Percentiles rank a stretch among this genome's conserved stretches.
Evolutionary conservation across 1,139 yeast species (phyloP).

Genomic region (Taphrina wiesneri): DNA sequence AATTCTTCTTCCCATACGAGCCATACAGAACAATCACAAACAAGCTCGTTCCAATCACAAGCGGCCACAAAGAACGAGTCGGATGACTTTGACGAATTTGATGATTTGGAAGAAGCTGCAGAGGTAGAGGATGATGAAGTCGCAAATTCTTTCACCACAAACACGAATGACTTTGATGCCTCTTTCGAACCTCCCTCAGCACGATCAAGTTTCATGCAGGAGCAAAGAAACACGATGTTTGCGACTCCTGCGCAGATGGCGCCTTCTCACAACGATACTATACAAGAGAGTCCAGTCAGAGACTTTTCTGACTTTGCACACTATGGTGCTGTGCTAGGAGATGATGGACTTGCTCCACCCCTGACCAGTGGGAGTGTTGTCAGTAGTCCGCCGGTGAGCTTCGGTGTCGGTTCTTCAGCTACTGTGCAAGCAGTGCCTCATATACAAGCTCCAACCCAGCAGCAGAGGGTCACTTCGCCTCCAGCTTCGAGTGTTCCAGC

Average conservation of each 20-base stretch:
- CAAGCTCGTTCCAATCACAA: background rate
- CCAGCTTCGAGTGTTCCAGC: slow-evolving; percentile 4
- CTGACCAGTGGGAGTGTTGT: background rate
- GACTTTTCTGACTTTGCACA: slow-evolving; percentile 31
- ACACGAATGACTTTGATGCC: slow-evolving; percentile 24
- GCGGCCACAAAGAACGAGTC: background rate
- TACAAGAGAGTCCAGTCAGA: slow-evolving; percentile 20
- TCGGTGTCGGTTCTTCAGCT: background rate
- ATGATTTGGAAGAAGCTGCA: slow-evolving; percentile 31
- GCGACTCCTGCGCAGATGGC: slow-evolving; percentile 4
- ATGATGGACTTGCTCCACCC: slow-evolving; percentile 12
- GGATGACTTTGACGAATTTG: slow-evolving; percentile 30
- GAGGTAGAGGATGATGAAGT: slow-evolving; percentile 28
- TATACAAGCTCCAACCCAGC: background rate
- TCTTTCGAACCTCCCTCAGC: slow-evolving; percentile 18
- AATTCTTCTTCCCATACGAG: background rate
- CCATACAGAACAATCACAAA: background rate
- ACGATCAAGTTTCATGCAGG: slow-evolving; percentile 7
- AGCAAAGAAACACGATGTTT: background rate
- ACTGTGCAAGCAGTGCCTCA: background rate
- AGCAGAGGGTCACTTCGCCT: background rate
- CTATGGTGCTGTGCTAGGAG: slow-evolving; percentile 25
- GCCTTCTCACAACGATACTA: background rate
- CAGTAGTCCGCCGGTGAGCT: background rate
- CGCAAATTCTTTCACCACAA: slow-evolving; percentile 14